Conservation (phyloP, 139 green algal species). For the Chlamydomonas sp. region DNA sequence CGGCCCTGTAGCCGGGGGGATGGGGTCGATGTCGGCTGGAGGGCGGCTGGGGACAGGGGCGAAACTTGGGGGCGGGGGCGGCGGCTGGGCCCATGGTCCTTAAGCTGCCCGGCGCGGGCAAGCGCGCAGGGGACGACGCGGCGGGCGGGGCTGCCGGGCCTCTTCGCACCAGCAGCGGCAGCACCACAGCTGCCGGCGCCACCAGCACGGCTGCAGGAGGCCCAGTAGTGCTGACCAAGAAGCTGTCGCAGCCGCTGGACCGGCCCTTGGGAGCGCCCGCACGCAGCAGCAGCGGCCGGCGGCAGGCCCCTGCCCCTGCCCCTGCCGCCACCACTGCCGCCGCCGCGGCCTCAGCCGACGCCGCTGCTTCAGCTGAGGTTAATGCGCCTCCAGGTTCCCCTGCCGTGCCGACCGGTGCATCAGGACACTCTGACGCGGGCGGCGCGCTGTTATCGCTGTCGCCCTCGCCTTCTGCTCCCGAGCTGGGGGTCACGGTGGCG, state of each 20-base stretch:
- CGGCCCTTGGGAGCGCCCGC: not conserved
- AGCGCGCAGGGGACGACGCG: too few species aligned
- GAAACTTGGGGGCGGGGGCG: not conserved
- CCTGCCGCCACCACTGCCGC: not conserved
- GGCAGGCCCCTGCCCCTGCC: not conserved
- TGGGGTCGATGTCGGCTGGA: not conserved
- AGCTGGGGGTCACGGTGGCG: too few species aligned
- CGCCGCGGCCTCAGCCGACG: not conserved
- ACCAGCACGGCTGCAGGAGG: too few species aligned
- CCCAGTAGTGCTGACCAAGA: conserved; percentile 13
- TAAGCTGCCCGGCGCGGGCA: too few species aligned
- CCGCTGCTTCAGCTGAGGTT: too few species aligned
- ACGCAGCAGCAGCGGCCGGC: not conserved
- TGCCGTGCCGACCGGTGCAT: too few species aligned
- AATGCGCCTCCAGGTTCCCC: too few species aligned
- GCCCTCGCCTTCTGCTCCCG: too few species aligned
- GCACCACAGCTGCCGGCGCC: not conserved
- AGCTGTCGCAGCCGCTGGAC: conserved; percentile 5
- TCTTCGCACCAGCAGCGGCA: not conserved
- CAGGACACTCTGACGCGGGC: too few species aligned
- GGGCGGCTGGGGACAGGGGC: not conserved
- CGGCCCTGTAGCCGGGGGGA: not conserved
- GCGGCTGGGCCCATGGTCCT: too few species aligned
- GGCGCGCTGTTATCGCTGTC: too few species aligned
- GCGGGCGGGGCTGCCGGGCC: not conserved